Evolutionary conservation across 345 rosid species (phyloP), one percentile per base, ranked within the genome.

Genomic region (Eucalyptus pauciflora): DNA sequence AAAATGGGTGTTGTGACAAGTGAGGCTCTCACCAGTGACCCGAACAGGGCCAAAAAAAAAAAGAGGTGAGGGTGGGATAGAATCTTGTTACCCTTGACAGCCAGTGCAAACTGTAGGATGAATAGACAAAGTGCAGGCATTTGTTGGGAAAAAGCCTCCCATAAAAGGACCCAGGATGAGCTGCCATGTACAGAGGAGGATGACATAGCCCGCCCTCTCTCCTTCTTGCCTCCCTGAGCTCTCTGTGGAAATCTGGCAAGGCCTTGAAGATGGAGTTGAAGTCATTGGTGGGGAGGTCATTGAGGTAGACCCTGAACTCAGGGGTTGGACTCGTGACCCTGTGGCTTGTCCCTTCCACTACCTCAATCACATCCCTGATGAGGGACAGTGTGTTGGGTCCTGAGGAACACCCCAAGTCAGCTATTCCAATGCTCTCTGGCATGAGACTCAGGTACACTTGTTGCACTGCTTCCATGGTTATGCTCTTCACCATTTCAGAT

Each of bases 41-140:
- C 83, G 5, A 71, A 71, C 83, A 71, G 83, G 8, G 83, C 27
- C 10, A 71, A 71, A 69, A 69, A 86, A 54, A 45, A 10, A 54
- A 45, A 25, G 20, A 51, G 37, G 71, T 79, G 25, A 62, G 56
- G 45, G 79, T 46, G 50, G 86, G 45, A 86, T 41, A 50, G 41
- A 51, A 22, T 29, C 52, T 86, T 31, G 22, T 86, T 24, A 97
- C 99, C 97, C 93, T 95, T 46, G 99, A 97, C 24, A 97, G 94
- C 99, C 99, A 97, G 95, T 97, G 99, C 90, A 96, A 91, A 86
- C 98, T 95, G 91, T 93, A 91, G 86, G 97, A 95, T 14, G 99
- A 94, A 60, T 95, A 91, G 71, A 95, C 92, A 87, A 97, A 96
- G 93, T 97, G 98, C 89, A 97, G 86, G 88, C 91, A 92, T 25